A percentile compares a stretch with the other conserved stretches of the same genome.
phyloP scores from a whole-genome alignment of 1,284 basidiomycete species.

The Trametes polyzona region DNA sequence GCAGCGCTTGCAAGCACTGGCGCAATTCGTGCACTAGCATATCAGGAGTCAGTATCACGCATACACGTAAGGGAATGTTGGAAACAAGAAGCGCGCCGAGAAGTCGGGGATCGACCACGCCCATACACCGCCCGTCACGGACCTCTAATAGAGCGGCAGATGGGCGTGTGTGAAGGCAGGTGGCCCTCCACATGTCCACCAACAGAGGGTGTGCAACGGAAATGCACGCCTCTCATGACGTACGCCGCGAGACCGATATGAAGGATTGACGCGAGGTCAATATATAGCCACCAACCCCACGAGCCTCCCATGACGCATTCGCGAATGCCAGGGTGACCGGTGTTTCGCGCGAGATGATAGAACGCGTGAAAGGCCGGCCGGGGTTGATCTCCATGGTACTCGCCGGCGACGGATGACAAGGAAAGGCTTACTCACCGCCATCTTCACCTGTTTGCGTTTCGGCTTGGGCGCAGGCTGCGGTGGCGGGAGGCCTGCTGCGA shows the following conservation, averaged over 20 bases:
- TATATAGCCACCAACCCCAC: neutral
- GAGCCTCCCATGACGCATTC: neutral
- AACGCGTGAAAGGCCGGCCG: conserved; percentile 16
- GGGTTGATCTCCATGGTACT: neutral
- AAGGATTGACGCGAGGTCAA: neutral
- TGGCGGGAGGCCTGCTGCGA: conserved; percentile 30
- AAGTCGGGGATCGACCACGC: neutral
- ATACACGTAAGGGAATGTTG: neutral
- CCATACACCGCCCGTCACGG: too few species aligned
- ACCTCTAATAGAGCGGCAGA: too few species aligned
- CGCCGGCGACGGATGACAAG: conserved; percentile 7
- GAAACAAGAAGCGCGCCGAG: neutral
- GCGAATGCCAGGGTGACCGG: conserved; percentile 6
- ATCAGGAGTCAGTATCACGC: neutral
- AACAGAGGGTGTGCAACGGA: neutral
- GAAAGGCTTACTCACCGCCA: conserved; percentile 62
- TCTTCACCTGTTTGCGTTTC: conserved; percentile 88
- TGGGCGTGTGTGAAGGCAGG: neutral
- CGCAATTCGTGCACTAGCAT: conserved; percentile 80
- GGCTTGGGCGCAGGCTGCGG: conserved; percentile 41
- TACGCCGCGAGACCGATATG: neutral
- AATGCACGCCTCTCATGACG: neutral
- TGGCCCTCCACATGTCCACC: neutral
- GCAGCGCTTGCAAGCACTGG: conserved; percentile 84
- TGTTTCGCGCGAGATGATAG: conserved; percentile 12